These are phyloP conservation scores for Pharnaceum exiguum DNA, from an alignment of 148 eudicot species.

Conservation along the genomic window DNA sequence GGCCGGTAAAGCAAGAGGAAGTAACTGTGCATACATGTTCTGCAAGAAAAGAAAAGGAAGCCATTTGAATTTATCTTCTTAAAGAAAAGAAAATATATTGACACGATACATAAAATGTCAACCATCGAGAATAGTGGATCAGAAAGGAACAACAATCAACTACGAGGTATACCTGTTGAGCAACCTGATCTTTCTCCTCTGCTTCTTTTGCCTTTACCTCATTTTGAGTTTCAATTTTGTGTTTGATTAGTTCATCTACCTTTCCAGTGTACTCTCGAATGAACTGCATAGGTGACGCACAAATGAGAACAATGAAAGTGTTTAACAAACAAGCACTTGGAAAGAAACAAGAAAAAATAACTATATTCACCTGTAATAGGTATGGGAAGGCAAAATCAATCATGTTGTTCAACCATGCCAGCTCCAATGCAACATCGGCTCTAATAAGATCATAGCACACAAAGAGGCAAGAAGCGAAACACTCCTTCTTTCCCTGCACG, in stretches of 20 bases:
- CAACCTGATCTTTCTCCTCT: slow-evolving; percentile 81
- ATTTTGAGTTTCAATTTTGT: slow-evolving; percentile 68
- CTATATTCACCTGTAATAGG: slow-evolving; percentile 63
- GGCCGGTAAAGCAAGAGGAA: slow-evolving; percentile 96
- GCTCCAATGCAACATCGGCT: slow-evolving; percentile 84
- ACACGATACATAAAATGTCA: no score
- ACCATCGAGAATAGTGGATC: no score
- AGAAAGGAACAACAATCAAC: background rate
- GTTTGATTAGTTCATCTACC: slow-evolving; percentile 90
- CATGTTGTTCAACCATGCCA: slow-evolving; percentile 98
- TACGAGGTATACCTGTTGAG: slow-evolving; percentile 84
- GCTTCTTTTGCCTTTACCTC: slow-evolving; percentile 78
- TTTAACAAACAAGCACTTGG: background rate
- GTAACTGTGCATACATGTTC: slow-evolving; percentile 94
- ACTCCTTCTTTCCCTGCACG: slow-evolving; percentile 95
- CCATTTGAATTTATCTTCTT: no score
- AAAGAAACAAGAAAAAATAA: background rate
- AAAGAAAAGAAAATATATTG: no score
- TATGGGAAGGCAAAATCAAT: slow-evolving; percentile 97
- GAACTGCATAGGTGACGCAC: slow-evolving; percentile 37
- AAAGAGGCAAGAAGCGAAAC: slow-evolving; percentile 94
- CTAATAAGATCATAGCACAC: slow-evolving; percentile 87
- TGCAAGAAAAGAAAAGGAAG: slow-evolving; percentile 26
- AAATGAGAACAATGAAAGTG: background rate
- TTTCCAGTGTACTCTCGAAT: slow-evolving; percentile 96